Evolutionary conservation across 78 protist genomes (phyloP).

Genomic region (Dictyostelium capitatum): DNA sequence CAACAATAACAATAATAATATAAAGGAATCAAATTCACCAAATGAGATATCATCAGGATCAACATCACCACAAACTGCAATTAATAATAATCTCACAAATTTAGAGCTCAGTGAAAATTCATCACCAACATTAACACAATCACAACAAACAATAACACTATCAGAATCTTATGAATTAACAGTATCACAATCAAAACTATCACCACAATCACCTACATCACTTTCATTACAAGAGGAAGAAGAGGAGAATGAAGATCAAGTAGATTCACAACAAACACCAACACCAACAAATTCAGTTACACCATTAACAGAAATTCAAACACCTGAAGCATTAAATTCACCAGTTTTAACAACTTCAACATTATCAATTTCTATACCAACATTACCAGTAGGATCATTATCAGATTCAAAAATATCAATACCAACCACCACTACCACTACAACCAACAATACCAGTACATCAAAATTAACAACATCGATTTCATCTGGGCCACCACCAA

Average conservation of each 20-base stretch:
- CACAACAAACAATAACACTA: not conserved
- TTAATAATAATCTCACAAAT: not conserved
- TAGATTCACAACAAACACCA: not conserved
- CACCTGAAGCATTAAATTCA: not conserved
- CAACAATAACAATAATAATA: not conserved
- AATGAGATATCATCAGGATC: not conserved
- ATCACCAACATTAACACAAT: not conserved
- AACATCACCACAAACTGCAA: not conserved
- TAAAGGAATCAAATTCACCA: too few species aligned
- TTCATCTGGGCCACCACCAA: not conserved
- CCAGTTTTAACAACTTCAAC: constrained; percentile 2
- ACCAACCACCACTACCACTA: not conserved
- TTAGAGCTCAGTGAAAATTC: not conserved
- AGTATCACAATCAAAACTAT: not conserved
- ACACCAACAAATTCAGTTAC: constrained; percentile 8
- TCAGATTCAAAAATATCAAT: not conserved
- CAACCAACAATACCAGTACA: not conserved
- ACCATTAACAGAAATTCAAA: constrained; percentile 1
- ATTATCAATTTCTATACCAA: not conserved
- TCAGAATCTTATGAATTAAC: not conserved
- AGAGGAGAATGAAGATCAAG: not conserved
- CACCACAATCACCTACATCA: not conserved
- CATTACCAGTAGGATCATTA: not conserved
- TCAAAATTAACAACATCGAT: not conserved
- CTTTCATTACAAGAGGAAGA: not conserved